Base-by-base conservation (phyloP, 2,329 filamentous ascomycete species). In the Capronia coronata region DNA sequence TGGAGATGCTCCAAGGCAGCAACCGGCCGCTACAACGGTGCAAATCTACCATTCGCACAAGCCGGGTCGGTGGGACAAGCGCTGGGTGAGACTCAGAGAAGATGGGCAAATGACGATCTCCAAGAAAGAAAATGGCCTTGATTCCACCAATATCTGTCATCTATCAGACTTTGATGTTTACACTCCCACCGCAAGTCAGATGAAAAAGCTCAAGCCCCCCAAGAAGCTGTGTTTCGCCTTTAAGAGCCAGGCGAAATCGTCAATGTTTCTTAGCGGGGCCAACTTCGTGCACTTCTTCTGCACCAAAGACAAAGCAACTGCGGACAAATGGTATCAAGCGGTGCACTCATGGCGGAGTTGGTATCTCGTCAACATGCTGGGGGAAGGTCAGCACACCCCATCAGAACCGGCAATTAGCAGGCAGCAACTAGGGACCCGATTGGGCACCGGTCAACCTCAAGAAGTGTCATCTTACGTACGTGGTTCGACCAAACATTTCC, bases 211-310 rank as follows among this genome's bases (percentile, higher is more conserved):
- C 46, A 89, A 84, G 61, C 84, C 89, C 1, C 91, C 91, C 0
- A 94, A 93, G 67, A 86, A 83, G 63, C 76, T 82, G 59, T 94
- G 87, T 68, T 91, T 86, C 62, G 90, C 88, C 0, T 77, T 97
- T 60, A 96, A 95, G 69, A 94, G 87, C 60, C 89, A 95, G 69
- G 84, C 95, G 63, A 94, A 91, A 67, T 84, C 84, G 0, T 82
- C 79, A 50, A 82, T 94, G 62, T 96, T 96, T 62, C 71, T 88
- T 46, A 83, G 84, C 46, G 86, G 83, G 2, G 82, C 86, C 44
- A 91, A 91, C 59, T 97, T 88, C 63, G 86, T 94, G 2, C 91
- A 97, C 63, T 95, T 91, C 68, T 94, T 97, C 69, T 84, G 81
- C 51, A 87, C 85, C 1, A 87, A 87, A 38, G 87, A 96, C 60